phyloP scores from a whole-genome alignment of 208 protist species.

The Trypanosoma conorhini region DNA sequence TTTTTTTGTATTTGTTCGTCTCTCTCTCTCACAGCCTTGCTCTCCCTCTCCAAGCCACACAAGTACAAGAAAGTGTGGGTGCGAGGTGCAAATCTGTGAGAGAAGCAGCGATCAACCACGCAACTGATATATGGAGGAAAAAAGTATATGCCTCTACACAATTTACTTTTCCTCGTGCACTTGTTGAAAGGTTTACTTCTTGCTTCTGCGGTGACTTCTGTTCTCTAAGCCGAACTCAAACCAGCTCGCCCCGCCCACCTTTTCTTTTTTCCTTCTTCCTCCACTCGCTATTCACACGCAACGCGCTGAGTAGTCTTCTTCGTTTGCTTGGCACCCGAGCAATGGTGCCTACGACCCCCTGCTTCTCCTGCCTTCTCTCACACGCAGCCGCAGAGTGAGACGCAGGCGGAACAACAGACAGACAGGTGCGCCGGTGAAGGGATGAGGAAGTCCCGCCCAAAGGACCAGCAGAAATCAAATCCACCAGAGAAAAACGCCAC shows the following conservation, averaged over 20 bases:
- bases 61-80: too few relatives aligned
- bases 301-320: not conserved
- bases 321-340: not conserved
- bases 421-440: not conserved
- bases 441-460: not conserved
- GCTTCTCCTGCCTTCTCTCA: not conserved
- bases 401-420: not conserved
- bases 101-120: too few relatives aligned
- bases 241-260: not conserved
- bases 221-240: too few relatives aligned
- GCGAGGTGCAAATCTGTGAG: too few relatives aligned
- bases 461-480: not conserved
- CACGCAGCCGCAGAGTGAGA: not conserved
- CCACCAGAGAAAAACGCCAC: not conserved
- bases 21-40: not conserved
- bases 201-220: too few relatives aligned
- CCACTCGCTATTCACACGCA: not conserved
- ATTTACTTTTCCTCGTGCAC: too few relatives aligned
- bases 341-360: not conserved
- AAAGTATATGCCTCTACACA: too few relatives aligned
- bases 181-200: too few relatives aligned
- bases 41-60: too few relatives aligned
- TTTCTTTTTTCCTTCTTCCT: not conserved
- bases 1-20: slow-evolving; percentile 10
- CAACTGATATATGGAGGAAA: too few relatives aligned